Base-by-base conservation (phyloP, 768 basidiomycete species). In the Mycena vulgaris region DNA sequence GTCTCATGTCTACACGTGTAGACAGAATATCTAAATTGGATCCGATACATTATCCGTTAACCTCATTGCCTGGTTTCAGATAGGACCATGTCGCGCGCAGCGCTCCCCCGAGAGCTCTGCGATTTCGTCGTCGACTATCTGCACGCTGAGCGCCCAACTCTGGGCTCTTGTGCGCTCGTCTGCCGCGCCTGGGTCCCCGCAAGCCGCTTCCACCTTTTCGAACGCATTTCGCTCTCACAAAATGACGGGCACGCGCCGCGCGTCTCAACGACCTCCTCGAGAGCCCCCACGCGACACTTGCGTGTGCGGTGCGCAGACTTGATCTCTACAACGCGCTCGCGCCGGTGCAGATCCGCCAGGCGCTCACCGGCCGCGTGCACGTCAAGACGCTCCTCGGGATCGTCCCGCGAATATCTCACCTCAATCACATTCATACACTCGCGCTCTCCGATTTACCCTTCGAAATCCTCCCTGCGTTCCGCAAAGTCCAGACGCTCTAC, bases 91-190 rank as follows among this genome's bases (percentile, higher is more conserved):
- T 25, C 60, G 45, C 55, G 28, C 56, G 14, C 42, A 23, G 11
- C 19, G 5, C 49, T 60, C 52, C 59, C 67, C 40, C 60, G 52
- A 23, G 71, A 72, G 53, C 71, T 72, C 42, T 65, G 58, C 51
- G 71, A 72, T 40, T 40, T 69, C 63, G 31, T 72, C 48, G 65
- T 73, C 64, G 72, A 70, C 61, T 66, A 57, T 35, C 45, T 70
- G 30, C 63, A 66, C 42, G 53, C 63, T 1, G 62, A 69, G 5
- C 68, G 39, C 55, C n/a, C 39, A 16, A 14, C 56, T 5, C 51
- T 73, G 21, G 53, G 39, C 16, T 16, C 23, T 16, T 73, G 72
- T 37, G 65, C 64, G 40, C 62, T 73, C 35, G 72, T 70, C 14
- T 73, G 72, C 40, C 68, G 68, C 39, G 64, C 58, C 17, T 73